phyloP scores from a whole-genome alignment of 495 filamentous ascomycete genomes.

The Neurospora sp. region DNA sequence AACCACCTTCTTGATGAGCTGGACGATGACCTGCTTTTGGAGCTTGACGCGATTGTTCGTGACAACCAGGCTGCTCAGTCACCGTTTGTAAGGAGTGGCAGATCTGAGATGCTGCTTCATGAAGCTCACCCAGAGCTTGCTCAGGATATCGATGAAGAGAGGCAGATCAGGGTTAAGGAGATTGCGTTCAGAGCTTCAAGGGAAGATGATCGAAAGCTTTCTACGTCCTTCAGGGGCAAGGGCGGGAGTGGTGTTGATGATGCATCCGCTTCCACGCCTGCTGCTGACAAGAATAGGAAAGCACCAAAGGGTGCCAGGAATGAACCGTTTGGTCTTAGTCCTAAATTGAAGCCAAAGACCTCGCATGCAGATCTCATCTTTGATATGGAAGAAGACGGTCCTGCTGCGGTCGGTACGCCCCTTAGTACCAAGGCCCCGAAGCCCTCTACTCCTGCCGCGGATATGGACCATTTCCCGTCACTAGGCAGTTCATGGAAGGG shows the following conservation, averaged over 20 bases:
- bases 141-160: conserved; percentile 43
- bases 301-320: conserved; percentile 37
- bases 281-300: conserved; percentile 41
- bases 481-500: conserved; percentile 17
- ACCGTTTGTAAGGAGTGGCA: conserved; percentile 64
- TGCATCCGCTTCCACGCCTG: conserved; percentile 35
- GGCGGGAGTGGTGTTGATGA: conserved; percentile 46
- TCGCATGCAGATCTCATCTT: conserved; percentile 77
- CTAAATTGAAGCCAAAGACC: conserved; percentile 51
- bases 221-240: conserved; percentile 35
- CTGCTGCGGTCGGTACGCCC: conserved; percentile 11
- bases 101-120: conserved; percentile 56
- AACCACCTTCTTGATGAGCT: conserved; percentile 78
- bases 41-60: conserved; percentile 68
- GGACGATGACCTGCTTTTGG: conserved; percentile 68
- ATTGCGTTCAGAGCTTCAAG: conserved; percentile 48
- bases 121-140: conserved; percentile 54
- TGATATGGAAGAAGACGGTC: conserved; percentile 78
- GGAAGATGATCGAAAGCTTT: conserved; percentile 48
- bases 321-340: conserved; percentile 35
- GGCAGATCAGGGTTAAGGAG: conserved; percentile 36
- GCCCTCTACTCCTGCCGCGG: neutral
- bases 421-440: conserved; percentile 5
- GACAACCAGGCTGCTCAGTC: conserved; percentile 69
- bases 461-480: conserved; percentile 11